Conservation (phyloP, 2,329 filamentous ascomycete genomes). For the Colletotrichum ledebouriae region DNA sequence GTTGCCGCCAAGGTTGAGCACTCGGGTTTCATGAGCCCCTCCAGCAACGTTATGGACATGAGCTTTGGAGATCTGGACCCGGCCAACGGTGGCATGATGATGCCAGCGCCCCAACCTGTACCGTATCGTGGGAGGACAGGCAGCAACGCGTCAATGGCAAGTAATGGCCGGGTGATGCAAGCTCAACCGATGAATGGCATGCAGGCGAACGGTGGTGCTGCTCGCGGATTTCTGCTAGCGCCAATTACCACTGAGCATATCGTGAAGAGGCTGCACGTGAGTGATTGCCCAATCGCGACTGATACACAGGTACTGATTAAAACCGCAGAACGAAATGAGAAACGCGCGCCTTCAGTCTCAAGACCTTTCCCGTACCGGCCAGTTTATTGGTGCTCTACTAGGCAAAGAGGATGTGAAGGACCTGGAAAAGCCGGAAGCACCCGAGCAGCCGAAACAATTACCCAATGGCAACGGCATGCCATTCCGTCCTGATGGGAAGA, state of each 20-base stretch:
- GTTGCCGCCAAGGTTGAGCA: constrained; percentile 97
- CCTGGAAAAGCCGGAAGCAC: constrained; percentile 63
- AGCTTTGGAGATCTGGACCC: constrained; percentile 94
- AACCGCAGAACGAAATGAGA: constrained; percentile 84
- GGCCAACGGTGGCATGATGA: constrained; percentile 79
- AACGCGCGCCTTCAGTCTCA: constrained; percentile 88
- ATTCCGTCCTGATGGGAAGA: constrained; percentile 80
- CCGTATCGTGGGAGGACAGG: constrained; percentile 79
- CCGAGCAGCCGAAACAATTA: constrained; percentile 63
- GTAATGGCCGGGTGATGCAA: constrained; percentile 72
- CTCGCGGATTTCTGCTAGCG: constrained; percentile 77
- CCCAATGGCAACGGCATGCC: constrained; percentile 65
- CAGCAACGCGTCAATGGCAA: constrained; percentile 74
- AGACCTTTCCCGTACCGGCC: constrained; percentile 84
- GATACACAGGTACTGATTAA: constrained; percentile 44
- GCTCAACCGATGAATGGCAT: constrained; percentile 62
- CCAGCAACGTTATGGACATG: constrained; percentile 85
- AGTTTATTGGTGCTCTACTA: constrained; percentile 83
- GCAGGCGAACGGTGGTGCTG: constrained; percentile 72
- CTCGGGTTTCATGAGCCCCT: constrained; percentile 83
- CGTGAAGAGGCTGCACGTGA: constrained; percentile 86
- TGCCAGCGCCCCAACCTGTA: constrained; percentile 75
- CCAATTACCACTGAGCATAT: constrained; percentile 95
- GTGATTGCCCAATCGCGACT: constrained; percentile 50
- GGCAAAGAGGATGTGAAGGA: constrained; percentile 77